Percentiles rank a stretch among this genome's conserved stretches.
Evolutionary conservation across 192 early-diverging fungal species (phyloP).

Genomic region (Podila epigama): DNA sequence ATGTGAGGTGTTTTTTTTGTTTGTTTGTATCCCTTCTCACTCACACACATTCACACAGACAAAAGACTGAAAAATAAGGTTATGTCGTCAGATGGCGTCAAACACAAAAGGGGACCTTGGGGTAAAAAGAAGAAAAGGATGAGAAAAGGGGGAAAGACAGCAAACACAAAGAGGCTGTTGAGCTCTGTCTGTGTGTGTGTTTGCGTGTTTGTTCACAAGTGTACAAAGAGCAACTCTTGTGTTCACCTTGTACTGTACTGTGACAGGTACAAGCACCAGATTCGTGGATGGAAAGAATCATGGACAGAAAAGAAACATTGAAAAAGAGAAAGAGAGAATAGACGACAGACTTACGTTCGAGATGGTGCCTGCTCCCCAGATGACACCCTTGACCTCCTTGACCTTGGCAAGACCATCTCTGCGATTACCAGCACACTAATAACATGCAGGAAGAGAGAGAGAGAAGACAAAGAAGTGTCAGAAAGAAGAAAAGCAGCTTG

Average conservation of each 20-base stretch:
- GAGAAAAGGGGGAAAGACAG: background rate
- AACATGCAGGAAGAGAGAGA: background rate
- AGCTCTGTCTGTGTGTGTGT: no score
- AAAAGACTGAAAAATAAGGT: background rate
- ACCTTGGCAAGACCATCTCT: conserved; percentile 77
- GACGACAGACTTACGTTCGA: conserved; percentile 63
- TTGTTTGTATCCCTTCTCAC: no score
- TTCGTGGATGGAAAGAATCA: no score
- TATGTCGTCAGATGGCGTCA: conserved; percentile 8
- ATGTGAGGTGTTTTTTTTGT: no score
- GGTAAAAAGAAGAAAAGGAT: background rate
- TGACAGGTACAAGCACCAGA: no score
- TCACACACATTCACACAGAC: no score
- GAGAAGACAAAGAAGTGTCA: background rate
- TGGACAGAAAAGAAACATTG: background rate
- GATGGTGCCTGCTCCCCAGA: conserved; percentile 82
- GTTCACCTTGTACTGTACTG: no score
- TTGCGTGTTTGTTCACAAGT: no score
- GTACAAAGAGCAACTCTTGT: no score
- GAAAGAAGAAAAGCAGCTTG: background rate
- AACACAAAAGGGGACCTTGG: background rate
- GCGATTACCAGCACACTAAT: conserved; percentile 83
- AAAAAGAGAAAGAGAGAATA: background rate
- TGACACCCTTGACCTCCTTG: conserved; percentile 81
- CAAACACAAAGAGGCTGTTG: no score